Evolutionary conservation across 2,329 filamentous ascomycete species (phyloP).

Genomic region (Hypoxylon sp.): DNA sequence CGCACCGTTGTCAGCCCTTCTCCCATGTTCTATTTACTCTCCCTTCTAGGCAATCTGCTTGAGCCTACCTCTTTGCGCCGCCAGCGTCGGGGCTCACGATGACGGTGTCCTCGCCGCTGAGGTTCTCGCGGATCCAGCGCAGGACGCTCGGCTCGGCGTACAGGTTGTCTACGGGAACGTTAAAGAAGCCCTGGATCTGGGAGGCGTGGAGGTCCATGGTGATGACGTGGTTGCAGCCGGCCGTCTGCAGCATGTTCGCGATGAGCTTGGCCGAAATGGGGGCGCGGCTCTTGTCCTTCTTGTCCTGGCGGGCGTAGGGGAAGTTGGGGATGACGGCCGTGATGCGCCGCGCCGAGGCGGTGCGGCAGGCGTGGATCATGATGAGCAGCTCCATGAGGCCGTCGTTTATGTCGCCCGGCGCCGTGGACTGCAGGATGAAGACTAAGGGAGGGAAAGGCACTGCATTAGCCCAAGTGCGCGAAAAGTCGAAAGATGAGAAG

Average conservation of each 20-base stretch:
- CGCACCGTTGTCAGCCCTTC: slow-evolving; percentile 12
- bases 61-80: slow-evolving; percentile 80
- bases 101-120: slow-evolving; percentile 82
- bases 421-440: slow-evolving; percentile 95
- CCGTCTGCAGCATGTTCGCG: slow-evolving; percentile 96
- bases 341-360: slow-evolving; percentile 79
- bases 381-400: slow-evolving; percentile 97
- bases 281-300: slow-evolving; percentile 93
- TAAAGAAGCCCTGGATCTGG: slow-evolving; percentile 97
- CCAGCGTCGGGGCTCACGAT: slow-evolving; percentile 96
- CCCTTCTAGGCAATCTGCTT: neutral
- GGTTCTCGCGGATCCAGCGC: slow-evolving; percentile 88
- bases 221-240: slow-evolving; percentile 90
- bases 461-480: slow-evolving; percentile 69
- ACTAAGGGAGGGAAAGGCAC: slow-evolving; percentile 54
- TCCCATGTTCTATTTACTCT: too few species aligned
- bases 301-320: slow-evolving; percentile 95
- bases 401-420: slow-evolving; percentile 96
- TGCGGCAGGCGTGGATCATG: slow-evolving; percentile 92
- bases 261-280: slow-evolving; percentile 96
- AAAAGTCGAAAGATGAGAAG: neutral
- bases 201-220: slow-evolving; percentile 96
- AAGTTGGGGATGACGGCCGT: slow-evolving; percentile 97
- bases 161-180: slow-evolving; percentile 77
- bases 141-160: slow-evolving; percentile 94